Conservation (phyloP, 2,329 filamentous ascomycete genomes). For the Aspergillus awamori region DNA sequence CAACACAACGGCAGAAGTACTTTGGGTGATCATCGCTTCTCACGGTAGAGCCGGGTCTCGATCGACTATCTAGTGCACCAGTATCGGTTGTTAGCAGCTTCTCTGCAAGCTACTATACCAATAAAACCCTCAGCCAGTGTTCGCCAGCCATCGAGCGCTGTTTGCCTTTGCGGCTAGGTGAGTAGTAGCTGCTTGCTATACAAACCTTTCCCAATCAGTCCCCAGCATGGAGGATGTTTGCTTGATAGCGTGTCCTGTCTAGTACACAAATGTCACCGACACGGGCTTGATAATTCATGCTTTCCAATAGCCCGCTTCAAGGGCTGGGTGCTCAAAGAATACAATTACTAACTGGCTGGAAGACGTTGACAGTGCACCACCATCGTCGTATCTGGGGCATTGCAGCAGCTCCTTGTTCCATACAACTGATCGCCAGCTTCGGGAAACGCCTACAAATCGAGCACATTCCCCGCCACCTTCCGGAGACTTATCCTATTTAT, state of each 20-base stretch:
- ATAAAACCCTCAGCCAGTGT: not conserved
- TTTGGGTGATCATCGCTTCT: constrained; percentile 3
- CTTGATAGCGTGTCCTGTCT: not conserved
- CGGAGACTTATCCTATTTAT: not conserved
- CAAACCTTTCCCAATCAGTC: not conserved
- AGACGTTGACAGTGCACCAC: constrained; percentile 8
- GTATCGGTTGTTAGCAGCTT: constrained; percentile 18
- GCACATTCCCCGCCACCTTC: not conserved
- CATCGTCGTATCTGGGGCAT: constrained; percentile 11
- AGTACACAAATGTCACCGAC: not conserved
- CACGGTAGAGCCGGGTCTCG: constrained; percentile 1
- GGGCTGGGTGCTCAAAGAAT: constrained; percentile 1
- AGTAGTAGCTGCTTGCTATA: constrained; percentile 2
- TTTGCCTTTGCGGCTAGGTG: constrained; percentile 1
- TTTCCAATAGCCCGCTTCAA: not conserved
- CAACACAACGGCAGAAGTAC: constrained; percentile 12
- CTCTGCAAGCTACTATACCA: constrained; percentile 12
- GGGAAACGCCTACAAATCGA: not conserved
- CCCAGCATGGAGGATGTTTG: not conserved
- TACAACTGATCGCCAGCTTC: not conserved
- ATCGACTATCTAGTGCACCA: constrained; percentile 14
- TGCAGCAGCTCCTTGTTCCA: constrained; percentile 9
- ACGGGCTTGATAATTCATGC: not conserved
- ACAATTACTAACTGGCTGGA: constrained; percentile 13
- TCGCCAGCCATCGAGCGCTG: not conserved